Evolutionary conservation across 108 stramenopile species (phyloP).

Genomic region (Nitzschia putrida): DNA sequence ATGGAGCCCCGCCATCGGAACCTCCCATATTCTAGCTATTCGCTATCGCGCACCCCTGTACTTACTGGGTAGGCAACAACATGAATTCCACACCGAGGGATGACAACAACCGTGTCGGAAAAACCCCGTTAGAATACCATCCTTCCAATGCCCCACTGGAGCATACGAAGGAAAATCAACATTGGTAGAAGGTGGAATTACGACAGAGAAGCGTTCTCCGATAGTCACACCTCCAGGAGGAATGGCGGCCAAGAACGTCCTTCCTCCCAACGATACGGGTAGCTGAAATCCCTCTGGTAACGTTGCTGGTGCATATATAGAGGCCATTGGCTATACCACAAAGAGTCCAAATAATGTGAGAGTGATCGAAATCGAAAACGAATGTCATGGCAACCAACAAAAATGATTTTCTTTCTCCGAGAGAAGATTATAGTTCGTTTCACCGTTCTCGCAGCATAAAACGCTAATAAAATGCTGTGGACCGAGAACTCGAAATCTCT

Average conservation of each 20-base stretch:
- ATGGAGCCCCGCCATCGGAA: too few relatives aligned
- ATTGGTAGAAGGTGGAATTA: background rate
- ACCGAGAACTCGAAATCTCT: slow-evolving; percentile 1
- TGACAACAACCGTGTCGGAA: background rate
- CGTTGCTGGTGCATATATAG: background rate
- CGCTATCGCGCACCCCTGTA: too few relatives aligned
- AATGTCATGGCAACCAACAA: background rate
- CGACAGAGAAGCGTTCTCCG: background rate
- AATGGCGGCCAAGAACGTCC: background rate
- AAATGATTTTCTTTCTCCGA: background rate
- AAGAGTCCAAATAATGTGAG: background rate
- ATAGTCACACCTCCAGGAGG: background rate
- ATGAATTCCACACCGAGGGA: background rate
- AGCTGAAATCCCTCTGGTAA: background rate
- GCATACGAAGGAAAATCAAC: background rate
- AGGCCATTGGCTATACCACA: background rate
- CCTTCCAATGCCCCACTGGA: background rate
- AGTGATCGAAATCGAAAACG: background rate
- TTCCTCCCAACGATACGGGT: background rate
- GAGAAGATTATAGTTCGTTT: slow-evolving; percentile 2
- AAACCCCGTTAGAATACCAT: background rate
- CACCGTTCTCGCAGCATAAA: background rate
- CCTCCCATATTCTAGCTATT: too few relatives aligned
- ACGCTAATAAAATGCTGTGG: background rate
- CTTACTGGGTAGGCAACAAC: background rate